phyloP scores from a whole-genome alignment of 495 filamentous ascomycete genomes.

The Neurospora terricola region DNA sequence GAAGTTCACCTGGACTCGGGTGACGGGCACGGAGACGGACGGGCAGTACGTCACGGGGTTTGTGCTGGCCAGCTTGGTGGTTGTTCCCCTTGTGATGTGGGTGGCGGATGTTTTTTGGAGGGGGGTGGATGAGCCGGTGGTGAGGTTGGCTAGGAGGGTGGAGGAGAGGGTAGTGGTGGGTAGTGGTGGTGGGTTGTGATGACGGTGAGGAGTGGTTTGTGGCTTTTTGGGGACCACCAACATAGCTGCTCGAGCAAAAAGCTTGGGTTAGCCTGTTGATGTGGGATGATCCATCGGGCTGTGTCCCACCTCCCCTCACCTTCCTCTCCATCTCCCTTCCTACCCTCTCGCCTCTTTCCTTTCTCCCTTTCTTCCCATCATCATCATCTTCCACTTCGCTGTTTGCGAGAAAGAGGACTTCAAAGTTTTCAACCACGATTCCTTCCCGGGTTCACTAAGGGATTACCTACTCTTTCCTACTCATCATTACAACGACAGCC shows the following conservation, averaged over 20 bases:
- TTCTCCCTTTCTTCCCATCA: not conserved
- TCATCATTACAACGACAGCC: not conserved
- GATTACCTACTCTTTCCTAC: not conserved
- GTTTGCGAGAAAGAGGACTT: not conserved
- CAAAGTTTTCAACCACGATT: not conserved
- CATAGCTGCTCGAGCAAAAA: not conserved
- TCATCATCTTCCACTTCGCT: not conserved
- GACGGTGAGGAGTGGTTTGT: not conserved
- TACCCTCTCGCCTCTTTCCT: not conserved
- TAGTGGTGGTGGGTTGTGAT: not conserved
- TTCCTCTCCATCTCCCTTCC: not conserved
- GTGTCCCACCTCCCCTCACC: not conserved
- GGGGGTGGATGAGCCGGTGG: slow-evolving; percentile 34
- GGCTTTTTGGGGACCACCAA: not conserved
- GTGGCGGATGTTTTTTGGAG: slow-evolving; percentile 37
- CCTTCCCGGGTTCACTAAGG: not conserved
- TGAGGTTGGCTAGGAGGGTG: slow-evolving; percentile 34
- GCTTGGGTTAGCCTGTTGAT: not conserved
- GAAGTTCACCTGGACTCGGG: slow-evolving; percentile 18
- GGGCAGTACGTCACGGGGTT: slow-evolving; percentile 24
- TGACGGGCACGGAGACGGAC: slow-evolving; percentile 25
- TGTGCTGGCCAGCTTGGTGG: slow-evolving; percentile 21
- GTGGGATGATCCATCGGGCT: not conserved
- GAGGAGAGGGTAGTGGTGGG: slow-evolving; percentile 18
- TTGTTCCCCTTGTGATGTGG: slow-evolving; percentile 34